Evolutionary conservation across 495 filamentous ascomycete genomes (phyloP).

Genomic region (Penicillium bialowiezense): DNA sequence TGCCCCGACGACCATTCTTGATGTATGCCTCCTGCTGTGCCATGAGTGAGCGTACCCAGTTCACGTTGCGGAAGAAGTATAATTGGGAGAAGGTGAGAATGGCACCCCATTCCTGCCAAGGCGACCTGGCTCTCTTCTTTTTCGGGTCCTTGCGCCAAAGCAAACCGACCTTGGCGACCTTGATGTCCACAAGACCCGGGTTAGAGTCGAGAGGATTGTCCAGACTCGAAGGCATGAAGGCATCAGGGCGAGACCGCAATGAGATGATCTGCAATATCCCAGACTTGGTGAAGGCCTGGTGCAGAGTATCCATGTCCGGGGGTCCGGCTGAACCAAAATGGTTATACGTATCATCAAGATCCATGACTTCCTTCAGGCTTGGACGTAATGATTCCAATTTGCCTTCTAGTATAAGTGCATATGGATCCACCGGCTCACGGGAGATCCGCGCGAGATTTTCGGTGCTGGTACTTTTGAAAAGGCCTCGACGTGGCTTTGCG

Average conservation of each 20-base stretch:
- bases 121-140: slow-evolving; percentile 90
- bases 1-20: slow-evolving; percentile 49
- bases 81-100: slow-evolving; percentile 92
- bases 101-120: slow-evolving; percentile 98
- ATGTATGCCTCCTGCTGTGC: slow-evolving; percentile 78
- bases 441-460: slow-evolving; percentile 65
- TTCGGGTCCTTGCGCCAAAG: slow-evolving; percentile 95
- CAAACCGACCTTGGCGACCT: slow-evolving; percentile 92
- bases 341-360: slow-evolving; percentile 85
- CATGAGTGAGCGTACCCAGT: slow-evolving; percentile 89
- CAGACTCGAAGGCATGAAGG: slow-evolving; percentile 85
- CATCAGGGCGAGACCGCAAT: slow-evolving; percentile 85
- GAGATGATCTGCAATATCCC: slow-evolving; percentile 93
- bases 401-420: slow-evolving; percentile 86
- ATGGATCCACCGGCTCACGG: slow-evolving; percentile 90
- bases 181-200: slow-evolving; percentile 94
- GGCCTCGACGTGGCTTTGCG: slow-evolving; percentile 64
- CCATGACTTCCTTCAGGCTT: slow-evolving; percentile 85
- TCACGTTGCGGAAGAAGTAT: slow-evolving; percentile 91
- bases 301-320: slow-evolving; percentile 73
- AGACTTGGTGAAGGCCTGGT: slow-evolving; percentile 84
- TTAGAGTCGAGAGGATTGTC: slow-evolving; percentile 84
- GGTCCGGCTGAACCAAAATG: slow-evolving; percentile 74
- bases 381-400: slow-evolving; percentile 80
- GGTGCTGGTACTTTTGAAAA: slow-evolving; percentile 65